Evolutionary conservation across 106 monocot species (phyloP).

Genomic region (Acorus gramineus): DNA sequence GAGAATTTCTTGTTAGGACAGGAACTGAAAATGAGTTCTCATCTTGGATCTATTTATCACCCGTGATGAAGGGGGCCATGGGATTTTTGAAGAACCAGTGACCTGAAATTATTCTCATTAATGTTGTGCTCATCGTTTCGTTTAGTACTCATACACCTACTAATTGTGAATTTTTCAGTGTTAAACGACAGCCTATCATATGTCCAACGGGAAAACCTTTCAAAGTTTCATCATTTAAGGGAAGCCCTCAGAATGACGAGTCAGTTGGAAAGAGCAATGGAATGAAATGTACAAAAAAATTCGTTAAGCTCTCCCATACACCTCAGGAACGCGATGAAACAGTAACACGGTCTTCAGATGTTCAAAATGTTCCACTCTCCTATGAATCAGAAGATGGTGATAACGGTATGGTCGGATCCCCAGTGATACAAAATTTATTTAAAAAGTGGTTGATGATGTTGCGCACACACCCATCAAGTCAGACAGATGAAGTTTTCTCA

Average conservation of each 20-base stretch:
- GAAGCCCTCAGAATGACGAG: conserved; percentile 35
- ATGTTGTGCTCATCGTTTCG: conserved; percentile 1
- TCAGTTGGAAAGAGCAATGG: conserved; percentile 13
- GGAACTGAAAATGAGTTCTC: neutral
- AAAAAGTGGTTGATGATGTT: conserved; percentile 47
- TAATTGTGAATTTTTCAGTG: too few species aligned
- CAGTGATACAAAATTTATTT: conserved; percentile 36
- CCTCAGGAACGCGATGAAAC: conserved; percentile 30
- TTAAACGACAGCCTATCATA: conserved; percentile 15
- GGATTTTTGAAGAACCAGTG: neutral
- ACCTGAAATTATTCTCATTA: neutral
- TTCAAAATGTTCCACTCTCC: conserved; percentile 19
- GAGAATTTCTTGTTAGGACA: too few species aligned
- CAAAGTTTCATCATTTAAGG: conserved; percentile 45
- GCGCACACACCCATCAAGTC: conserved; percentile 25
- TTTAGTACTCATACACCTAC: too few species aligned
- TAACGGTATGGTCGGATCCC: conserved; percentile 17
- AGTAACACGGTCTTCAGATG: conserved; percentile 25
- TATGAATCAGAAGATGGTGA: conserved; percentile 21
- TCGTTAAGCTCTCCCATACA: conserved; percentile 27
- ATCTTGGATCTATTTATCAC: neutral
- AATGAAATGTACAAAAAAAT: conserved; percentile 25
- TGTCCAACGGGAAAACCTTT: conserved; percentile 30
- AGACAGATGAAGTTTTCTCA: conserved; percentile 9
- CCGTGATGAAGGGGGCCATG: too few species aligned